These are phyloP conservation scores for Septoria petroselini DNA, from an alignment of 2,329 filamentous ascomycete species.

Conservation along the genomic window DNA sequence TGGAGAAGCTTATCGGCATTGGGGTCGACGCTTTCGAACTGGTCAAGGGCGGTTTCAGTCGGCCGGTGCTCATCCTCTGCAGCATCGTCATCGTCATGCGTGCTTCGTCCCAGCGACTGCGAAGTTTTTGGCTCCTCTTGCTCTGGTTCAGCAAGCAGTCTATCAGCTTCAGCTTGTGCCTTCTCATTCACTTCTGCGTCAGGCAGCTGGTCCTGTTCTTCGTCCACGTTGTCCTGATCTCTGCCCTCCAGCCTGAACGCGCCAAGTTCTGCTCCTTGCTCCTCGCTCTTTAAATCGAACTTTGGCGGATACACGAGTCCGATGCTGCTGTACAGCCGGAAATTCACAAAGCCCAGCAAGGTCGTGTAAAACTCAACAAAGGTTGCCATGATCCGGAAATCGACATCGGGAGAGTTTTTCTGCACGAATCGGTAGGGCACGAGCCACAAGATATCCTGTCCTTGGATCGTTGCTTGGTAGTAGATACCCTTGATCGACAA, in stretches of 20 bases:
- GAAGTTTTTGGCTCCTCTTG: constrained; percentile 43
- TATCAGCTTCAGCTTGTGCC: constrained; percentile 51
- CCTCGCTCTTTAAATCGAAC: constrained; percentile 83
- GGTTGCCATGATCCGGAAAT: constrained; percentile 98
- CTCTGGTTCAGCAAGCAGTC: constrained; percentile 38
- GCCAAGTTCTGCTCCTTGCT: constrained; percentile 81
- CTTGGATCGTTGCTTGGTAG: constrained; percentile 96
- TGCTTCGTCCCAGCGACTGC: constrained; percentile 27
- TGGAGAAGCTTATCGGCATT: constrained; percentile 85
- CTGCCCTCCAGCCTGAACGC: constrained; percentile 88
- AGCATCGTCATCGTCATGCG: constrained; percentile 31
- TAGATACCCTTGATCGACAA: constrained; percentile 99
- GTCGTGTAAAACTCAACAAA: constrained; percentile 99
- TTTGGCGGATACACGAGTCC: constrained; percentile 94
- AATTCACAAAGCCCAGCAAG: constrained; percentile 92
- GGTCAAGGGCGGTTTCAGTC: constrained; percentile 64
- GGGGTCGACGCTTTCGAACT: constrained; percentile 79
- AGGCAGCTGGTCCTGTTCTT: constrained; percentile 29
- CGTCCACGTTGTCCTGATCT: constrained; percentile 44
- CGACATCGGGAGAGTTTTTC: constrained; percentile 85
- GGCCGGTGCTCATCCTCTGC: constrained; percentile 16
- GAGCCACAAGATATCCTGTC: constrained; percentile 94
- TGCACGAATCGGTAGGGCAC: constrained; percentile 99
- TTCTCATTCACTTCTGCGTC: constrained; percentile 37
- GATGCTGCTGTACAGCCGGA: constrained; percentile 83